phyloP scores from a whole-genome alignment of 2,329 filamentous ascomycete species.

The Colletotrichum caudatum region DNA sequence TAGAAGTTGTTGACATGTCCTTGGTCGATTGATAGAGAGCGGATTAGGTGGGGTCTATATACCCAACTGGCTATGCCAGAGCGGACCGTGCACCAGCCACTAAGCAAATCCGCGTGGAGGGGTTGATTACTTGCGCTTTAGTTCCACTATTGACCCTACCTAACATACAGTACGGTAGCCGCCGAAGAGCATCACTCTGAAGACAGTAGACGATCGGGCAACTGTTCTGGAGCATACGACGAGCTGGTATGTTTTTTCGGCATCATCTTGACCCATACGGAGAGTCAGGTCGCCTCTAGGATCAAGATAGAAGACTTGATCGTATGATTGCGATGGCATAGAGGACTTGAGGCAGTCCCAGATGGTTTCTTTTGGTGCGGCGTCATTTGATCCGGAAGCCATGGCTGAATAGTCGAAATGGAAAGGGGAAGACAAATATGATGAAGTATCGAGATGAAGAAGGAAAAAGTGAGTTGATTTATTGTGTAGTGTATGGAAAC shows the following conservation, averaged over 20 bases:
- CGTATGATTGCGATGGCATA: neutral
- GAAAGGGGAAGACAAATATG: too few species aligned
- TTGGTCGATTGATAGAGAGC: too few species aligned
- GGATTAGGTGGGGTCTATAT: too few species aligned
- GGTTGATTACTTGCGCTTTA: too few species aligned
- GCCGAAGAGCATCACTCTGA: slow-evolving; percentile 15
- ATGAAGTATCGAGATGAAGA: too few species aligned
- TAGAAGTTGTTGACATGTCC: too few species aligned
- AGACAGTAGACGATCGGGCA: slow-evolving; percentile 1
- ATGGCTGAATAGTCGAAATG: neutral
- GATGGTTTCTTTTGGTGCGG: neutral
- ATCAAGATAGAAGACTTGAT: neutral
- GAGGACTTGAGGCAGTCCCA: neutral
- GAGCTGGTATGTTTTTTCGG: neutral
- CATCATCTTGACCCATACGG: neutral
- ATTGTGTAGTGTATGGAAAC: too few species aligned
- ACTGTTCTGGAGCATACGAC: slow-evolving; percentile 10
- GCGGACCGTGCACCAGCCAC: too few species aligned
- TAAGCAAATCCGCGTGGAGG: too few species aligned
- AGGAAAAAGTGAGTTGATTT: too few species aligned
- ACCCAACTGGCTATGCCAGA: too few species aligned
- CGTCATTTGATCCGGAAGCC: neutral
- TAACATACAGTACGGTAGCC: neutral
- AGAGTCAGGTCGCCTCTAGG: neutral
- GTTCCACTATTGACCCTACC: too few species aligned